These are phyloP conservation scores for Plasmopara viticola DNA, from an alignment of 352 stramenopile species.

Conservation along the genomic window DNA sequence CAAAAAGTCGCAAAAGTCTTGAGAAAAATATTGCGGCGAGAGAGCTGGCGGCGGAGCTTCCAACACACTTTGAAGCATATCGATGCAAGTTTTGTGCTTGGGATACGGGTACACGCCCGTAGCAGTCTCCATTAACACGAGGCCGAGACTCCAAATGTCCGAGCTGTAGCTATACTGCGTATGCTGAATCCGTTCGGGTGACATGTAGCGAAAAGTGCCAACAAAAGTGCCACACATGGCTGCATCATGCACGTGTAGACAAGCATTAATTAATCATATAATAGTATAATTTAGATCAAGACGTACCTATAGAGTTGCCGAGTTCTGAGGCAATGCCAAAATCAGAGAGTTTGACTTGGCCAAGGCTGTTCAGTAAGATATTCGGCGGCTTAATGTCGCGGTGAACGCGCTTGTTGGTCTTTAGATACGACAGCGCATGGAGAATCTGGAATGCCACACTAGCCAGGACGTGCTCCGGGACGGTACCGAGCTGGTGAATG, in stretches of 20 bases:
- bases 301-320: slow-evolving; percentile 73
- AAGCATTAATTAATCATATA: slow-evolving; percentile 1
- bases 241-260: slow-evolving; percentile 18
- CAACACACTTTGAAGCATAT: slow-evolving; percentile 76
- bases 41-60: slow-evolving; percentile 63
- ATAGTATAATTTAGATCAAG: neutral
- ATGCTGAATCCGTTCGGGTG: slow-evolving; percentile 86
- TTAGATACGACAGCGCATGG: slow-evolving; percentile 91
- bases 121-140: slow-evolving; percentile 88
- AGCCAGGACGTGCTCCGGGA: slow-evolving; percentile 85
- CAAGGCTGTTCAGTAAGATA: slow-evolving; percentile 88
- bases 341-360: slow-evolving; percentile 94
- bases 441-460: slow-evolving; percentile 92
- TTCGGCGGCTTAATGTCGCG: slow-evolving; percentile 97
- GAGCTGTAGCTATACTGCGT: slow-evolving; percentile 85
- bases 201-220: slow-evolving; percentile 92
- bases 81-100: slow-evolving; percentile 75
- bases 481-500: slow-evolving; percentile 68
- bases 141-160: slow-evolving; percentile 92
- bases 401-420: slow-evolving; percentile 87
- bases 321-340: slow-evolving; percentile 92
- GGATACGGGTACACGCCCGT: slow-evolving; percentile 87
- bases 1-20: slow-evolving; percentile 71
- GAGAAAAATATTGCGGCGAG: slow-evolving; percentile 59
- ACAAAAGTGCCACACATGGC: slow-evolving; percentile 93